phyloP scores from a whole-genome alignment of 805 yeast genomes.

The Lachancea cidri region DNA sequence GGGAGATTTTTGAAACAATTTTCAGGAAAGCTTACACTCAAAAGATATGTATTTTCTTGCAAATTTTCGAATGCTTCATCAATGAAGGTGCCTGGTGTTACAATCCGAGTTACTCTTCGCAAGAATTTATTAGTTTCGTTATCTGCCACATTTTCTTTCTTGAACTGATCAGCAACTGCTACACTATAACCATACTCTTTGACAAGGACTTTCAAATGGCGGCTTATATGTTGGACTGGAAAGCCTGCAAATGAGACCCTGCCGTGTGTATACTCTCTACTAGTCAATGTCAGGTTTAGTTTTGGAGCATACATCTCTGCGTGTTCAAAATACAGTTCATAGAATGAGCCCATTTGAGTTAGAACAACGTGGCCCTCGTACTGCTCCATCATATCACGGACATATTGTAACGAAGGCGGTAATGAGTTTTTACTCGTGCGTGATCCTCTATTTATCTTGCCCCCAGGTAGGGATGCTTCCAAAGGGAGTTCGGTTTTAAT shows the following conservation, averaged over 20 bases:
- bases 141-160: constrained; percentile 23
- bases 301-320: constrained; percentile 69
- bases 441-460: neutral
- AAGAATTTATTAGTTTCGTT: constrained; percentile 40
- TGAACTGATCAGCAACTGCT: constrained; percentile 73
- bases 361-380: constrained; percentile 53
- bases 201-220: constrained; percentile 70
- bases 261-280: constrained; percentile 40
- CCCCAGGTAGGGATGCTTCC: neutral
- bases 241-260: constrained; percentile 85
- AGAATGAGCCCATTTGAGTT: constrained; percentile 83
- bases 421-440: constrained; percentile 11
- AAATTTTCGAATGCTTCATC: constrained; percentile 80
- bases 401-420: constrained; percentile 35
- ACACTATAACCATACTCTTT: constrained; percentile 66
- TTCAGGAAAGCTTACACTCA: constrained; percentile 59
- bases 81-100: constrained; percentile 89
- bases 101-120: constrained; percentile 70
- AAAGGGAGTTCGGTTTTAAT: neutral
- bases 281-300: constrained; percentile 68
- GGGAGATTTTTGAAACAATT: constrained; percentile 37
- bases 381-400: constrained; percentile 39
- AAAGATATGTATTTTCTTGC: constrained; percentile 62
- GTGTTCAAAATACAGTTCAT: constrained; percentile 84
- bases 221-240: constrained; percentile 64